Evolutionary conservation across 1,284 basidiomycete genomes (phyloP).

Genomic region (Takashimella koratensis): DNA sequence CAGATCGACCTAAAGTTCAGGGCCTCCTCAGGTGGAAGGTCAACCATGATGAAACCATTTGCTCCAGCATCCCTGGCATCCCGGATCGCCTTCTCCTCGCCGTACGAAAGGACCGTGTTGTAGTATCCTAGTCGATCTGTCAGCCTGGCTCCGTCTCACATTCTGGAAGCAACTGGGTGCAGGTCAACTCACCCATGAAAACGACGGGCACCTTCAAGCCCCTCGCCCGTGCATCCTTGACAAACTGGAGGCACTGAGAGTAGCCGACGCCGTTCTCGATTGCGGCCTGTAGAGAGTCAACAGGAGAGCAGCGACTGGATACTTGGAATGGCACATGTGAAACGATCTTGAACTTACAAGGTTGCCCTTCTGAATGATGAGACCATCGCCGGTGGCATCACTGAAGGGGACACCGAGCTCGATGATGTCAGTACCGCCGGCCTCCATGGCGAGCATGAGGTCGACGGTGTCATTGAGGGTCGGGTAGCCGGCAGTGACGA

Average conservation of each 20-base stretch:
- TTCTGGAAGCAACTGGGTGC: neutral
- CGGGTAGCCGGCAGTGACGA: conserved; percentile 89
- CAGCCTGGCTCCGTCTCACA: conserved; percentile 4
- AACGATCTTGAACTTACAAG: conserved; percentile 66
- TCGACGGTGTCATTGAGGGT: conserved; percentile 74
- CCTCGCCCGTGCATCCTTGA: conserved; percentile 71
- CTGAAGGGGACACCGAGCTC: conserved; percentile 96
- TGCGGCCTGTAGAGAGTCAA: conserved; percentile 79
- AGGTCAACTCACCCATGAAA: conserved; percentile 74
- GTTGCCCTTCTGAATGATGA: conserved; percentile 87
- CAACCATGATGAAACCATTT: conserved; percentile 96
- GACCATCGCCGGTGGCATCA: conserved; percentile 93
- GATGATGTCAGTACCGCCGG: conserved; percentile 90
- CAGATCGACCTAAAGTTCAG: conserved; percentile 85
- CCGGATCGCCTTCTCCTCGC: conserved; percentile 86
- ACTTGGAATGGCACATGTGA: no score
- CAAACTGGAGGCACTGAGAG: conserved; percentile 65
- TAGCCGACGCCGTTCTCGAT: conserved; percentile 76
- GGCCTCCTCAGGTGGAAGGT: conserved; percentile 96
- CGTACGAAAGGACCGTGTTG: conserved; percentile 92
- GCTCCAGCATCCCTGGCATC: conserved; percentile 86
- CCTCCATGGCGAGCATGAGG: conserved; percentile 83
- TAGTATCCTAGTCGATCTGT: conserved; percentile 69
- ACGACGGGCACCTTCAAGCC: conserved; percentile 84
- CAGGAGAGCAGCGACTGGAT: no score